Evolutionary conservation across 768 basidiomycete genomes (phyloP), one percentile per base, ranked within the genome.

Genomic region (Mycena olivaceomarginata): DNA sequence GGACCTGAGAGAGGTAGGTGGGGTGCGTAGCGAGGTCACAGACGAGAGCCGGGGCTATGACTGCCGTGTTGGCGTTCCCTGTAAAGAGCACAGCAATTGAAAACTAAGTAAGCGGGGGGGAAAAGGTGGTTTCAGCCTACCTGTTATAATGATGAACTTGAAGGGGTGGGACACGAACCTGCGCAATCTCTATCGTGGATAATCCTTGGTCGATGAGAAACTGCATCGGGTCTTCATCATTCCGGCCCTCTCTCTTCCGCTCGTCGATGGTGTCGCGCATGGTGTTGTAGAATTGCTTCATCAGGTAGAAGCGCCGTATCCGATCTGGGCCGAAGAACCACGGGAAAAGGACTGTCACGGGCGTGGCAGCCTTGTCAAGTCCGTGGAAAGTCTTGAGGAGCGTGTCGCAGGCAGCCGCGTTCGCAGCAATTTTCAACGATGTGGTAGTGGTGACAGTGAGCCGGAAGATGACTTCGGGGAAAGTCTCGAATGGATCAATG

Each of bases 21-120:
- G 81, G 82, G 31, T 79, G 62, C 13, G 76, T 75, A 11, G 80
- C 82, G 16, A 82, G 78, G 67, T 79, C 69, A 64, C 66, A 80
- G 10, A 82, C 56, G 18, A 77, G 71, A 22, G 77, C 69, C 10
- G 81, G 39, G 31, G 71, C 71, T 31, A 72, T 31, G 7, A 72
- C 41, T 5, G 39, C 71, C 9, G 71, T 72, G 48, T 72, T 72
- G n/a, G 71, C 71, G 16, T 43, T 72, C 18, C 71, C 71, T 37
- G 71, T 43, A 41, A 65, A 72, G 39, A 72, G 64, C 12, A 43
- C 71, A 31, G 63, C 63, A n/a, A 72, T 39, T 8, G 71, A 22
- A 57, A 72, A 72, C 71, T 72, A 20, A 11, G 18, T 22, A 13
- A 22, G 12, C 7, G n/a, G 15, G 59, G 62, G 3, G 22, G 45